Percentiles rank a stretch among this genome's conserved stretches.
phyloP scores from a whole-genome alignment of 257 asterid species.

The Craterostigma plantagineum region DNA sequence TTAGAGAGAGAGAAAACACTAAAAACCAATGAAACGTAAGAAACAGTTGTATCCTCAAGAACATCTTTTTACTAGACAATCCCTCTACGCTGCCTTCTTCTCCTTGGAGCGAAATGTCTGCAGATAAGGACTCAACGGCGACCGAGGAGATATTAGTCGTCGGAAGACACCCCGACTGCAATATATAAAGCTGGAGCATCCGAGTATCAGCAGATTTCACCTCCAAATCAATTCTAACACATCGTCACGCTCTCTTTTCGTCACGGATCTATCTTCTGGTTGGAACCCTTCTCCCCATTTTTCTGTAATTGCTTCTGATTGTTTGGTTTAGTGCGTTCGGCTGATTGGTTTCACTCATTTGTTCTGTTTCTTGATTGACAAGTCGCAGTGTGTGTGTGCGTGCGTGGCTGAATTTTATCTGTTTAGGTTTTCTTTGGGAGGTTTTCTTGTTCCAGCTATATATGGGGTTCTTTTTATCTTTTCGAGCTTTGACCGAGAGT shows the following conservation, averaged over 20 bases:
- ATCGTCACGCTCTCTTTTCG: slow-evolving; percentile 27
- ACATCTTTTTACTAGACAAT: slow-evolving; percentile 31
- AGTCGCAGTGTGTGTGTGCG: too few species aligned
- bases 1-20: too few species aligned
- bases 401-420: background rate
- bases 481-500: slow-evolving; percentile 5
- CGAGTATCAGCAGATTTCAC: slow-evolving; percentile 88
- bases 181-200: slow-evolving; percentile 74
- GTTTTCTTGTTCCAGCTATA: background rate
- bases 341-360: too few species aligned
- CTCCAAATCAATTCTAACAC: slow-evolving; percentile 57
- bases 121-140: too few species aligned
- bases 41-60: slow-evolving; percentile 71
- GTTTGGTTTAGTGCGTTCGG: background rate
- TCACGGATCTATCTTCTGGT: slow-evolving; percentile 66
- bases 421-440: background rate
- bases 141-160: slow-evolving; percentile 41
- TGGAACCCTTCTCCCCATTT: slow-evolving; percentile 1
- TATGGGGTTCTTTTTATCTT: slow-evolving; percentile 1
- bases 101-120: too few species aligned
- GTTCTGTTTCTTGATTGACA: background rate
- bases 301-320: background rate
- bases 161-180: slow-evolving; percentile 76
- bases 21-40: too few species aligned
- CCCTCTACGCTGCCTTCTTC: background rate